Evolutionary conservation across 1,284 basidiomycete species (phyloP).

Genomic region (Lentinula novae-zelandiae): DNA sequence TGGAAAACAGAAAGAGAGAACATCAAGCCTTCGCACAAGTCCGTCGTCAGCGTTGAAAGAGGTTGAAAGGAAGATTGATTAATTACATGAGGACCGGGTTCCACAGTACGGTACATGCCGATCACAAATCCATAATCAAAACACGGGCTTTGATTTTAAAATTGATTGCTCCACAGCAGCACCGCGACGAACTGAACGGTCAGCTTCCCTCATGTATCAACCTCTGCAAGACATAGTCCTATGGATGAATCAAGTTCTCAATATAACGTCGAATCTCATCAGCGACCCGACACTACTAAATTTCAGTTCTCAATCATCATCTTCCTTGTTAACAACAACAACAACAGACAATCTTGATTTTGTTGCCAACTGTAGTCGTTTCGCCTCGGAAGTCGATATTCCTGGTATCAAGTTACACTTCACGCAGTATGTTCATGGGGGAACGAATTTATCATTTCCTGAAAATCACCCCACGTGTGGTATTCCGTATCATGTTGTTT

Average conservation of each 20-base stretch:
- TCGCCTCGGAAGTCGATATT: neutral
- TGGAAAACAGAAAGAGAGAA: too few species aligned
- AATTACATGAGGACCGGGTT: too few species aligned
- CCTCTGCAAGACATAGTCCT: constrained; percentile 1
- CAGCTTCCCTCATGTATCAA: neutral
- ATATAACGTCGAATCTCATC: neutral
- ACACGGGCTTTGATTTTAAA: too few species aligned
- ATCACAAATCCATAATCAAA: too few species aligned
- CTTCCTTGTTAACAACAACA: neutral
- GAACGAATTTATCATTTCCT: constrained; percentile 10
- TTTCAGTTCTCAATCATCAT: neutral
- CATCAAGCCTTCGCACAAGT: too few species aligned
- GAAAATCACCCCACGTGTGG: constrained; percentile 11
- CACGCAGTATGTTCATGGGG: constrained; percentile 7
- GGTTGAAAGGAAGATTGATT: too few species aligned
- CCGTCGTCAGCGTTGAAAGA: too few species aligned
- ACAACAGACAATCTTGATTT: neutral
- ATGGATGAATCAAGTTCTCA: constrained; percentile 2
- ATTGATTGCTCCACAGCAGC: too few species aligned
- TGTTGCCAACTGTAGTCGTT: neutral
- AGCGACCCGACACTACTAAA: neutral
- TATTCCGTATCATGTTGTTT: neutral
- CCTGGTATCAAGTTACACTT: neutral
- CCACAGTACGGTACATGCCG: too few species aligned
- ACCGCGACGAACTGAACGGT: too few species aligned